phyloP scores from a whole-genome alignment of 139 green algal genomes.

The Asterochloris sp. region DNA sequence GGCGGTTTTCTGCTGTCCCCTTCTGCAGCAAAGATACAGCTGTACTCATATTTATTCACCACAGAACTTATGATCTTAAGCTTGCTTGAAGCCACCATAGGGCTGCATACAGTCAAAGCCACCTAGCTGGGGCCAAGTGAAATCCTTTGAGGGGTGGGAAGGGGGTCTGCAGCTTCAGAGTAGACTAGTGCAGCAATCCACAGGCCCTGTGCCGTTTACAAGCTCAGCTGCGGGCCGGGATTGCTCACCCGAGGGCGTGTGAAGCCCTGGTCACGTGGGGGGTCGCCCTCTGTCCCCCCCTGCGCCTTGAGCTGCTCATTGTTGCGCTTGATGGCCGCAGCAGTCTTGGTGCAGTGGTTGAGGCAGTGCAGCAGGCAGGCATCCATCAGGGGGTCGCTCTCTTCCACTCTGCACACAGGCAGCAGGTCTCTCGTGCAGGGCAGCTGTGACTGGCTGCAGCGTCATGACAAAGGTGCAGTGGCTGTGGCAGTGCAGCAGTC shows the following conservation, averaged over 20 bases:
- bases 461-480: not conserved
- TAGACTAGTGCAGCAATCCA: no score
- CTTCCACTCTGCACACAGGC: constrained; percentile 17
- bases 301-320: constrained; percentile 58
- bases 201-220: no score
- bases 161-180: no score
- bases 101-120: no score
- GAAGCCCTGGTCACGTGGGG: constrained; percentile 84
- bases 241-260: constrained; percentile 63
- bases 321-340: constrained; percentile 84
- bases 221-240: no score
- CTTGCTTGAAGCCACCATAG: no score
- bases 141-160: no score
- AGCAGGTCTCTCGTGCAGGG: not conserved
- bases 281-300: not conserved
- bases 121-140: no score
- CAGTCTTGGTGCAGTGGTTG: constrained; percentile 76
- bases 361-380: constrained; percentile 78
- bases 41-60: no score
- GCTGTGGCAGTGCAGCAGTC: not conserved
- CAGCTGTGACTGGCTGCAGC: not conserved
- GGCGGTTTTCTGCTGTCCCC: no score
- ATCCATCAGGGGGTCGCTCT: constrained; percentile 50
- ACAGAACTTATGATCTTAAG: no score
- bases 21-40: no score